Evolutionary conservation across 2,329 filamentous ascomycete genomes (phyloP).

Genomic region (Claviceps sp.): DNA sequence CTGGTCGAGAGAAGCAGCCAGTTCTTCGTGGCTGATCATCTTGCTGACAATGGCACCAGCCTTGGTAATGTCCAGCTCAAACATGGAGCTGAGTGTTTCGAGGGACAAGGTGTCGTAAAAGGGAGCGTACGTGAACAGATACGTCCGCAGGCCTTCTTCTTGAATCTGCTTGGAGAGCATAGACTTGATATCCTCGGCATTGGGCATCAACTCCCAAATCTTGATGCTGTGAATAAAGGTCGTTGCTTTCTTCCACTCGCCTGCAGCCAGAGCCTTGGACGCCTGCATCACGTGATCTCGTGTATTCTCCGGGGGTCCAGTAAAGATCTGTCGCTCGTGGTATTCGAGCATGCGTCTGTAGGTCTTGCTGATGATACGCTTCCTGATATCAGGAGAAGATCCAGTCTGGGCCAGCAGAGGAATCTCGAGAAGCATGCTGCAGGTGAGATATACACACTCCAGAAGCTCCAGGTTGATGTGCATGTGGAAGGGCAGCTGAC

Average conservation of each 20-base stretch:
- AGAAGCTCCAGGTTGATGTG: constrained; percentile 98
- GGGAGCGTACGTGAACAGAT: constrained; percentile 97
- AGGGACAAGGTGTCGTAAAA: constrained; percentile 96
- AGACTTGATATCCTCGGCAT: constrained; percentile 82
- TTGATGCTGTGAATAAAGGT: constrained; percentile 95
- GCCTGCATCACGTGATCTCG: constrained; percentile 99
- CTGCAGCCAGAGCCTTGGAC: constrained; percentile 88
- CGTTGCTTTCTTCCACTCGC: constrained; percentile 96
- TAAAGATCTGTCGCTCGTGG: constrained; percentile 98
- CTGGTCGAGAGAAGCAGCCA: constrained; percentile 91
- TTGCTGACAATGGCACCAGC: constrained; percentile 92
- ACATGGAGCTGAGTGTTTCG: constrained; percentile 79
- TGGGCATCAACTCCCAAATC: constrained; percentile 97
- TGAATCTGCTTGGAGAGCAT: constrained; percentile 99
- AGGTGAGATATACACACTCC: constrained; percentile 96
- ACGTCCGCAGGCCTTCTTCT: constrained; percentile 93
- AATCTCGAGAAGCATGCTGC: constrained; percentile 98
- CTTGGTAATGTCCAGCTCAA: constrained; percentile 83
- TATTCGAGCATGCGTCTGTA: constrained; percentile 99
- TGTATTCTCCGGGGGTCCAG: constrained; percentile 94
- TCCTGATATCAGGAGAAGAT: constrained; percentile 91
- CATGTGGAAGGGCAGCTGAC: constrained; percentile 99
- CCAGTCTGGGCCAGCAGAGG: constrained; percentile 92
- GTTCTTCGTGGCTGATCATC: constrained; percentile 99
- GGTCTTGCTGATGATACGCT: constrained; percentile 97